Evolutionary conservation across 1,139 yeast species (phyloP), one percentile per base, ranked within the genome.

Genomic region (Torulaspora pretoriensis): DNA sequence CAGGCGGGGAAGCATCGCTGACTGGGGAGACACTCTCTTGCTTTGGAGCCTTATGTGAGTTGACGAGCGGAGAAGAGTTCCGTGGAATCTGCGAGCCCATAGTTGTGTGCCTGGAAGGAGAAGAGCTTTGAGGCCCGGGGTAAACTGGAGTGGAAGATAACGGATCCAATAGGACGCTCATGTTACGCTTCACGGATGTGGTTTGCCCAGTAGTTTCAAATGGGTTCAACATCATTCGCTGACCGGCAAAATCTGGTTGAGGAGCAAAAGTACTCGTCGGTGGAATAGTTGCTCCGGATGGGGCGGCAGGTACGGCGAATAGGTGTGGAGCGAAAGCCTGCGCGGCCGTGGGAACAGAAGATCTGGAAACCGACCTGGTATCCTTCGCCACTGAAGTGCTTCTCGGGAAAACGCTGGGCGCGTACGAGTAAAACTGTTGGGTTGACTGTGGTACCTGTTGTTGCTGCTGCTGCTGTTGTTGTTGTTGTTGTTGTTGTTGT

Each of bases 151-250:
- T 59, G 3, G 68, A 63, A 19, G 68, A 67, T 10, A 67, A 50
- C 1, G 69, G 70, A 47, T 67, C 70, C 52, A 63, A 59, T 3
- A 64, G 45, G 7, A 65, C 56, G 17, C 69, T 64, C 63, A 61
- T 57, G 38, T 62, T 59, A 45, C 69, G 57, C 45, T 59, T 60
- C 7, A 56, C 43, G 0, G 62, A 52, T 2, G 63, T 52, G 5
- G 56, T 38, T 12, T 65, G 55, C 2, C 63, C 53, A 35, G 51
- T 59, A 24, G 62, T 48, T 34, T 61, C 64, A 19, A 60, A 62
- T 3, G 66, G 67, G 40, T 61, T 63, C 50, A 53, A 44, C 57
- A 49, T 54, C 46, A 47, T 47, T 19, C 50, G 27, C 30, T 45
- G 43, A 3, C 45, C 46, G 16, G 50, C 41, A 25, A 42, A 45